Evolutionary conservation across 192 early-diverging fungal genomes (phyloP).

Genomic region (Umbelopsis ramanniana): DNA sequence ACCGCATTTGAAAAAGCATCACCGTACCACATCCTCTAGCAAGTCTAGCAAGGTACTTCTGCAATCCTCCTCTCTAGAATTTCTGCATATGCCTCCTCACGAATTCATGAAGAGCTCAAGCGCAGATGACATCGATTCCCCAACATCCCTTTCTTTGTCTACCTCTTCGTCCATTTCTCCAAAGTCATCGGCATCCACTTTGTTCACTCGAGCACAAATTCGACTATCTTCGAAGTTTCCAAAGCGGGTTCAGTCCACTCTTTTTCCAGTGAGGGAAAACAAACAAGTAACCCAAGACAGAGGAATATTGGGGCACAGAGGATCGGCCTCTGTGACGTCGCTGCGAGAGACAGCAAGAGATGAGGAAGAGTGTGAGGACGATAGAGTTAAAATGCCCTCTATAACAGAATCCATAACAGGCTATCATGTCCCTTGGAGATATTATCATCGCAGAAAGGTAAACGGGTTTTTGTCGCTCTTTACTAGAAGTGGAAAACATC

Average conservation of each 20-base stretch:
- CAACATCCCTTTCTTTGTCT: background rate
- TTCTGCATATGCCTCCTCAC: conserved; percentile 19
- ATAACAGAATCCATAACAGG: conserved; percentile 10
- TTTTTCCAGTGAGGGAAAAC: conserved; percentile 9
- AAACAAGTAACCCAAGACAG: background rate
- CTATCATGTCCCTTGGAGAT: conserved; percentile 18
- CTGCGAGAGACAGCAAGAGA: conserved; percentile 18
- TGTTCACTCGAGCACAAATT: conserved; percentile 14
- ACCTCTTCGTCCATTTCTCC: conserved; percentile 7
- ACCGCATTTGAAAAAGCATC: background rate
- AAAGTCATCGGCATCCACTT: conserved; percentile 4
- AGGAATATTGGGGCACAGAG: conserved; percentile 6
- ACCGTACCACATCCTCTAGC: background rate
- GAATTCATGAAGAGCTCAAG: conserved; percentile 2
- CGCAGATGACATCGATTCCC: background rate
- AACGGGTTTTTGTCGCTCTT: conserved; percentile 19
- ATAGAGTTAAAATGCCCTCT: conserved; percentile 7
- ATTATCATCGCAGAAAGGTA: conserved; percentile 21
- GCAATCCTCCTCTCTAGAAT: conserved; percentile 20
- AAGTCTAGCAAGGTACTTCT: conserved; percentile 5
- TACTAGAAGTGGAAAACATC: conserved; percentile 19
- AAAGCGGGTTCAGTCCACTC: conserved; percentile 8
- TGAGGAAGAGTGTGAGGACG: conserved; percentile 2
- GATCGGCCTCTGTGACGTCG: conserved; percentile 8
- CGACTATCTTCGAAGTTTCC: conserved; percentile 17